Conservation (phyloP, 495 filamentous ascomycete species). For the Pyrenula massariospora region DNA sequence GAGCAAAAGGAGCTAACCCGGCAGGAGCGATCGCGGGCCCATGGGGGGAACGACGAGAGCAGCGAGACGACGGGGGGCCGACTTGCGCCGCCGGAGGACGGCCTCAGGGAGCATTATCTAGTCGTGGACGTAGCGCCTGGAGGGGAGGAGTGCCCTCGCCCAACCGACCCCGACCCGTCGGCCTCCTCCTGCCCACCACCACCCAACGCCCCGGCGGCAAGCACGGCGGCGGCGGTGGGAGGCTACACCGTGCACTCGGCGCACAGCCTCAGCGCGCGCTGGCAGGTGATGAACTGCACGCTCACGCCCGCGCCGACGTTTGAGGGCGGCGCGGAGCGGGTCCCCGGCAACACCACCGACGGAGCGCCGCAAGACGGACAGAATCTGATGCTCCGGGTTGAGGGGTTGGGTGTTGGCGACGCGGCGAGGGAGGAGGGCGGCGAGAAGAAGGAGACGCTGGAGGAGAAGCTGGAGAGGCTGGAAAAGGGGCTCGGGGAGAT, state of each 20-base stretch:
- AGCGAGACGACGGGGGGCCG: constrained; percentile 9
- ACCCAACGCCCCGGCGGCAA: constrained; percentile 3
- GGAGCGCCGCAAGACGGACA: constrained; percentile 12
- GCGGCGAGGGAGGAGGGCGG: constrained; percentile 17
- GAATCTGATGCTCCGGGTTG: constrained; percentile 55
- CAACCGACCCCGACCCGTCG: constrained; percentile 1
- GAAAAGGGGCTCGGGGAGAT: constrained; percentile 48
- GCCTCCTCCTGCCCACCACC: constrained; percentile 14
- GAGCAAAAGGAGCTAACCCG: constrained; percentile 2
- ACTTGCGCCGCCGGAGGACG: constrained; percentile 27
- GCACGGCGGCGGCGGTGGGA: constrained; percentile 28
- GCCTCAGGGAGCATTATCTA: constrained; percentile 29
- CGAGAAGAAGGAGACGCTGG: constrained; percentile 22
- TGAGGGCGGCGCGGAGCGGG: constrained; percentile 16
- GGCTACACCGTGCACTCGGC: constrained; percentile 31
- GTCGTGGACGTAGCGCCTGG: constrained; percentile 28
- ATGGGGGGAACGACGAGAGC: constrained; percentile 3
- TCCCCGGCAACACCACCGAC: constrained; percentile 20
- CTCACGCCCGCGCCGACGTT: constrained; percentile 46
- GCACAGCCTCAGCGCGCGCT: constrained; percentile 37
- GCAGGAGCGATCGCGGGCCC: neutral
- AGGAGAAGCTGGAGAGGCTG: constrained; percentile 55
- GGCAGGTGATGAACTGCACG: constrained; percentile 39
- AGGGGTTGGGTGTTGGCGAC: constrained; percentile 33
- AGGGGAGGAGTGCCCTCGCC: constrained; percentile 1